Base-by-base conservation (phyloP, 805 yeast species). In the Suhomyces sp. region DNA sequence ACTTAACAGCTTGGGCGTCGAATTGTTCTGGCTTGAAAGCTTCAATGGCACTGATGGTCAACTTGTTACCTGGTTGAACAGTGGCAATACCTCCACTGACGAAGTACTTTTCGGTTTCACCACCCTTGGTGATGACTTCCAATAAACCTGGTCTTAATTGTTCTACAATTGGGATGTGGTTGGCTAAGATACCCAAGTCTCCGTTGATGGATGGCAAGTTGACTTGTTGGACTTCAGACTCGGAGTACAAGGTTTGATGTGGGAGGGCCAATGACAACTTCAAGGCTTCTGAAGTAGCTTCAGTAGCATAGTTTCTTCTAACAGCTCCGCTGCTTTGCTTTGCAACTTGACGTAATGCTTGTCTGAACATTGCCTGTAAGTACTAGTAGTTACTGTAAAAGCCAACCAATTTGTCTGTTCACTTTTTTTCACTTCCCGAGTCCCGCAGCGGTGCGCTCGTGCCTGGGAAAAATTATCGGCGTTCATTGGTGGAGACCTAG, bases 131-230 rank as follows among this genome's bases (percentile, higher is more conserved):
- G 61, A 90, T 87, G 69, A 94, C 85, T 75, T 92, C 97, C 66
- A 94, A 87, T 57, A 94, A 82, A 74, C 99, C 99, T 64, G 99
- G 97, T 69, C 86, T 83, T 72, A 94, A 85, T 82, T 94, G 96
- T 79, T 94, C 98, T 60, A 93, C 90, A 66, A 88, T 84, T 66
- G 99, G 98, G 68, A 94, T 97, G 85, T 94, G 99, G 80, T 90
- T 87, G 65, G 98, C 97, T 70, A 94, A 80, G 61, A 94, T 84
- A 89, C 99, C 99, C 76, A 93, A 84, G 70, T 89, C 96, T 73
- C 99, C 99, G 62, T 94, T 86, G 67, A 87, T 81, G 59, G 97
- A 96, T 68, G 99, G 99, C 63, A 94, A 81, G 79, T 94, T 94
- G 64, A 94, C 98, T 81, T 94, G 80, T 61, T 73, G 70, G 51